phyloP scores from a whole-genome alignment of 495 filamentous ascomycete genomes.

The Elaphomyces granulatus region DNA sequence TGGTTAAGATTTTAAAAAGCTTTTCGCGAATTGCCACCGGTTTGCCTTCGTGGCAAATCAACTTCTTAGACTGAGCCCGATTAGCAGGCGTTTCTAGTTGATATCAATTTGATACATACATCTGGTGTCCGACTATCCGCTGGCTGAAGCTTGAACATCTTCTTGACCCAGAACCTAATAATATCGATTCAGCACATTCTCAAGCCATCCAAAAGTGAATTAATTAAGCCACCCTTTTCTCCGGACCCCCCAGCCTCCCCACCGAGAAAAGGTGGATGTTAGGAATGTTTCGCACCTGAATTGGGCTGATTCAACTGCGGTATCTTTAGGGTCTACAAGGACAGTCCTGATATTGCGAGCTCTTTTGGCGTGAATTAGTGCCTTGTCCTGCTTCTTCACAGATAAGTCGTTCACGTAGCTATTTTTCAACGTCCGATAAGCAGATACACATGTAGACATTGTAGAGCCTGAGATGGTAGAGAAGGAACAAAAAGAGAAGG shows the following conservation, averaged over 20 bases:
- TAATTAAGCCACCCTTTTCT: no score
- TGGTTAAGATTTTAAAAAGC: constrained; percentile 41
- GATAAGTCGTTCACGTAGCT: constrained; percentile 40
- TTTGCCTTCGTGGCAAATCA: constrained; percentile 46
- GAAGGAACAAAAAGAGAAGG: no score
- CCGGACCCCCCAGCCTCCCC: no score
- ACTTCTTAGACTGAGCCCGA: constrained; percentile 21
- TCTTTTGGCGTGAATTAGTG: constrained; percentile 39
- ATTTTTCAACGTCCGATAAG: no score
- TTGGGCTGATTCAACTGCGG: constrained; percentile 43
- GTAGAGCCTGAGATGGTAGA: no score
- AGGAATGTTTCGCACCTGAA: constrained; percentile 27
- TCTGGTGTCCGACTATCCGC: constrained; percentile 23
- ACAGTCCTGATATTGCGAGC: constrained; percentile 41
- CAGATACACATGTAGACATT: no score
- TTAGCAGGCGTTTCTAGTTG: not conserved
- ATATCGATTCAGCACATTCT: no score
- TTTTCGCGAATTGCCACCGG: constrained; percentile 46
- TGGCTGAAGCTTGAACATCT: constrained; percentile 41
- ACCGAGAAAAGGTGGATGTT: no score
- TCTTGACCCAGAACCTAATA: constrained; percentile 43
- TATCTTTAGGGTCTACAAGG: constrained; percentile 40
- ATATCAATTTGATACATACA: constrained; percentile 14
- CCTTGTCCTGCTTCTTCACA: constrained; percentile 45
- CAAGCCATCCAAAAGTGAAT: not conserved